Evolutionary conservation across 2,329 filamentous ascomycete species (phyloP).

Genomic region (Niveomyces coronatus): DNA sequence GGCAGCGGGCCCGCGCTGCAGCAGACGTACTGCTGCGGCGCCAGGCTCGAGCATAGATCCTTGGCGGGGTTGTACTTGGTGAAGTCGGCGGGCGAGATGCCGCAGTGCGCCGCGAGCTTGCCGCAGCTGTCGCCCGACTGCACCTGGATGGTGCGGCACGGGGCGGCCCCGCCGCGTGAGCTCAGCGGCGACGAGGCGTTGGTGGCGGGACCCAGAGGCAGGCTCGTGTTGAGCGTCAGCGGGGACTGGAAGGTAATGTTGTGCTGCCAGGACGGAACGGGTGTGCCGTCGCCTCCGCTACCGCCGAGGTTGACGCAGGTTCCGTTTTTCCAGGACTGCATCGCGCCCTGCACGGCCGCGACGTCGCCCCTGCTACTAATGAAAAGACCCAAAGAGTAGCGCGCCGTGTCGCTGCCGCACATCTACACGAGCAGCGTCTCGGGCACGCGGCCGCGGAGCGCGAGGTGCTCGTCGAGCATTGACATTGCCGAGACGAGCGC

Average conservation of each 20-base stretch:
- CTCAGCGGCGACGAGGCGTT: neutral
- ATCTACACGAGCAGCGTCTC: neutral
- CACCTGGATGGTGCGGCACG: conserved; percentile 8
- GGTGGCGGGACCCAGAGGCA: neutral
- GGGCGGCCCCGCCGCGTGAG: neutral
- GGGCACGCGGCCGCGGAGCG: neutral
- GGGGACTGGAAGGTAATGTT: too few relatives aligned
- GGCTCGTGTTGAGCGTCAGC: too few relatives aligned
- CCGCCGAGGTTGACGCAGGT: conserved; percentile 19
- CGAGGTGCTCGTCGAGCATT: neutral
- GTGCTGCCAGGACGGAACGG: too few relatives aligned
- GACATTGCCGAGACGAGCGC: neutral
- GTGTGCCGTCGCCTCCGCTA: too few relatives aligned
- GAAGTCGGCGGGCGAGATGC: conserved; percentile 16
- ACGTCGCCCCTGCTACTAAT: conserved; percentile 23
- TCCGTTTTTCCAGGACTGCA: conserved; percentile 21
- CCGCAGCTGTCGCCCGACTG: conserved; percentile 16
- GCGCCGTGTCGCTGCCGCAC: neutral
- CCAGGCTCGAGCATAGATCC: conserved; percentile 23
- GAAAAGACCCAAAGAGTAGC: conserved; percentile 24
- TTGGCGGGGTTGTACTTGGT: conserved; percentile 17
- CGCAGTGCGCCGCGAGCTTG: conserved; percentile 16
- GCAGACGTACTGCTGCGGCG: conserved; percentile 24
- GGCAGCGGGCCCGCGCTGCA: conserved; percentile 26
- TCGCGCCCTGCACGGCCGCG: conserved; percentile 18